Conservation (phyloP, 2,329 filamentous ascomycete genomes). For the Neophaeococcomyces mojaviensis region DNA sequence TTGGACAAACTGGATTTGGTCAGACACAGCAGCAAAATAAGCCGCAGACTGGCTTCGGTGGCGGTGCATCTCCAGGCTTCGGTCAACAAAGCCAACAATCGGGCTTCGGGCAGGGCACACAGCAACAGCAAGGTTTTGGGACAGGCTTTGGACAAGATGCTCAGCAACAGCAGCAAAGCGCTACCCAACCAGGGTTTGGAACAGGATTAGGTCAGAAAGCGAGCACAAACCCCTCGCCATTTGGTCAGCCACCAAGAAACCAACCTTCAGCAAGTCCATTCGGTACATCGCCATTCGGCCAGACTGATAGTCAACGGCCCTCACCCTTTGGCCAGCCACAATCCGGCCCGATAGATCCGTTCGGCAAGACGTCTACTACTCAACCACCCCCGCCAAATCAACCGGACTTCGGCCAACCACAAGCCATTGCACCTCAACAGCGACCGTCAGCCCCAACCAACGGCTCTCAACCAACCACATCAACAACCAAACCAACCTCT, state of each 20-base stretch:
- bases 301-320: slow-evolving; percentile 13
- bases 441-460: neutral
- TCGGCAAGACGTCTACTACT: slow-evolving; percentile 18
- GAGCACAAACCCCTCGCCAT: neutral
- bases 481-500: slow-evolving; percentile 23
- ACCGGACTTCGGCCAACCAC: slow-evolving; percentile 23
- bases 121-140: too few species aligned
- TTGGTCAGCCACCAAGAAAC: neutral
- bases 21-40: slow-evolving; percentile 12
- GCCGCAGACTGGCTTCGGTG: too few species aligned
- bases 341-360: slow-evolving; percentile 13
- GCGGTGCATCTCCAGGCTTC: too few species aligned
- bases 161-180: too few species aligned
- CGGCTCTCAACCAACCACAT: slow-evolving; percentile 16
- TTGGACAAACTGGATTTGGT: slow-evolving; percentile 28
- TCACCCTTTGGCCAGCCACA: slow-evolving; percentile 21
- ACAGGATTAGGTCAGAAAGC: too few species aligned
- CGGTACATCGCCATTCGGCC: slow-evolving; percentile 2
- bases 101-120: too few species aligned
- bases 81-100: too few species aligned
- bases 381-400: slow-evolving; percentile 11
- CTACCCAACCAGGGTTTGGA: too few species aligned
- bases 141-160: too few species aligned
- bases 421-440: slow-evolving; percentile 6
- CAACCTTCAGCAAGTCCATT: neutral